Base-by-base conservation (phyloP, 805 yeast species). In the Pichia manshurica region DNA sequence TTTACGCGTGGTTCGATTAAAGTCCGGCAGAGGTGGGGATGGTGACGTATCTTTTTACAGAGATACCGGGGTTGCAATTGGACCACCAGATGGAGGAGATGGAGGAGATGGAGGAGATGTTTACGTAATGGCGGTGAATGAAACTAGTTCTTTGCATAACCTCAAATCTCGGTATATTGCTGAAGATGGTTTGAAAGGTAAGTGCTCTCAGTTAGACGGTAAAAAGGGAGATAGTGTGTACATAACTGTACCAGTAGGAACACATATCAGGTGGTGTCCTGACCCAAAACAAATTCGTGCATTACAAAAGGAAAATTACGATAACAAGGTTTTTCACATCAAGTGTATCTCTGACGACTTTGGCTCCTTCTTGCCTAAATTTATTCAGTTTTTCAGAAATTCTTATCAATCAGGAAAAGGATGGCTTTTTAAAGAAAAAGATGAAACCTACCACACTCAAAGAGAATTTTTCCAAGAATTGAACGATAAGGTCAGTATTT, bases 41-140 rank as follows among this genome's bases (percentile, higher is more conserved):
- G 99, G 99, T 6, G 72, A 78, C 29, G 83, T 88, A 0, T 84
- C 97, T 0, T 93, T 93, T 65, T 76, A 82, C 50, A 72, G 96
- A 54, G 98, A 88, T 55, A 86, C 96, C 3, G 87, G 89, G 36
- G 68, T 87, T 38, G 74, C 96, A 0, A 74, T 75, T 17, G 99
- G 99, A 0, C 98, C 99, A 0, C 96, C 99, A 0, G 95, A 90
- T 64, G 99, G 99, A n/a, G 99, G 99, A 9, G 97, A 93, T 67
- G 99, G 99, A 28, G 99, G 98, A 4, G 69, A 73, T 51, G 99
- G 99, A 20, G 99, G 99, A 2, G 74, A 82, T 45, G 75, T 93
- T 2, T 91, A 84, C 61, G 78, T 93, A 2, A 87, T 83, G 60
- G 96, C 95, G 3, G 81, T 82, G 1, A 78, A 78, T 43, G 86